A percentile compares a stretch with the other conserved stretches of the same genome.
Conservation (phyloP, 2,329 filamentous ascomycete genomes). For the Ophioceras dolichostomum region DNA sequence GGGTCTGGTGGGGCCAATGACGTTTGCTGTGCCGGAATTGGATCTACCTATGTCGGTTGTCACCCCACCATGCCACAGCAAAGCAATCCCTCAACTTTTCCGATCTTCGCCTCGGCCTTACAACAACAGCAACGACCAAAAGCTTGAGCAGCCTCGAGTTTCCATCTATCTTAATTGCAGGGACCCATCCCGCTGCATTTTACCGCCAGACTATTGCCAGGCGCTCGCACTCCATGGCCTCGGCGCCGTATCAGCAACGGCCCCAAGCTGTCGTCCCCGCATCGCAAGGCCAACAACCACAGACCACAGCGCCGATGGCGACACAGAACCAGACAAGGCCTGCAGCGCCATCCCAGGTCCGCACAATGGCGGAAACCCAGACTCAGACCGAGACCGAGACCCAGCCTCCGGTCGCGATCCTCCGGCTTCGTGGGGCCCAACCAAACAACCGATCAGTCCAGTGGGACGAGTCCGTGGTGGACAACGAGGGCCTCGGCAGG, state of each 20-base stretch:
- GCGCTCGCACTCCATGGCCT: no score
- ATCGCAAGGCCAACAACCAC: neutral
- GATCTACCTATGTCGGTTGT: no score
- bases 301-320: slow-evolving; percentile 4
- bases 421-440: slow-evolving; percentile 40
- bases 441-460: slow-evolving; percentile 53
- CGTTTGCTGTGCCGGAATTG: no score
- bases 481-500: slow-evolving; percentile 89
- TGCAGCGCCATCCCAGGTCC: neutral
- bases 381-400: slow-evolving; percentile 11
- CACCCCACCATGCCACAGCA: no score
- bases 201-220: no score
- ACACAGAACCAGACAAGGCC: slow-evolving; percentile 8
- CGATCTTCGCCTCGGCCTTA: no score
- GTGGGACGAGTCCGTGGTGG: slow-evolving; percentile 87
- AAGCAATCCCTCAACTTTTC: no score
- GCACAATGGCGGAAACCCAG: slow-evolving; percentile 3
- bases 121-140: no score
- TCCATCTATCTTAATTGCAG: no score
- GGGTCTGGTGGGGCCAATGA: no score
- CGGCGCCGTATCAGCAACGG: neutral
- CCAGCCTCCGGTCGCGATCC: slow-evolving; percentile 21
- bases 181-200: no score
- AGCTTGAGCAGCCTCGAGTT: no score
- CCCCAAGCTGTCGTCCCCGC: neutral